These are phyloP conservation scores for Leptomonas pyrrhocoris DNA, from an alignment of 208 protist species.

Conservation along the genomic window DNA sequence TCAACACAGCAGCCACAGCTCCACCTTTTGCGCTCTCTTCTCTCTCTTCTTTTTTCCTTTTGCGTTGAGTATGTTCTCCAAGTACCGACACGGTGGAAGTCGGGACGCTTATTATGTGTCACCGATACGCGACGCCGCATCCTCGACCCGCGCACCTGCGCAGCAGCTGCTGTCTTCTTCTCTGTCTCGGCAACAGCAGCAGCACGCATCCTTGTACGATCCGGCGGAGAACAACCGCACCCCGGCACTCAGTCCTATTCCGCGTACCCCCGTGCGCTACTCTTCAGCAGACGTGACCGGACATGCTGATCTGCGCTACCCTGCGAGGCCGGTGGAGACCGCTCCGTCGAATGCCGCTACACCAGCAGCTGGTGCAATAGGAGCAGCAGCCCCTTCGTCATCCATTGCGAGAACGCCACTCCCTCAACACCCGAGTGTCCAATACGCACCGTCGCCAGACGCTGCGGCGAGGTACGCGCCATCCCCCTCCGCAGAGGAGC, in stretches of 20 bases:
- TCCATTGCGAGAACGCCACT: not conserved
- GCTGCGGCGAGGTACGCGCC: not conserved
- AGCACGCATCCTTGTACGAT: not conserved
- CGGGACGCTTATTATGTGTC: not conserved
- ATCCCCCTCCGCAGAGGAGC: not conserved
- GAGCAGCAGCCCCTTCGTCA: not conserved
- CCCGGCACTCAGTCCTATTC: slow-evolving; percentile 6
- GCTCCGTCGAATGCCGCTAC: not conserved
- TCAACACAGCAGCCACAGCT: no score
- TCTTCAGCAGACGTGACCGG: not conserved
- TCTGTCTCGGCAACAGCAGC: not conserved
- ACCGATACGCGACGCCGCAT: not conserved
- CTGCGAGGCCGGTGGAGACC: not conserved
- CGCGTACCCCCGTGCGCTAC: slow-evolving; percentile 20
- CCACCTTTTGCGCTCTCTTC: no score
- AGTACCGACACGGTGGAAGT: not conserved
- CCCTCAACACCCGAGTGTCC: not conserved
- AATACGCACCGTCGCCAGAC: not conserved
- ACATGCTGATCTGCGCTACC: slow-evolving; percentile 9
- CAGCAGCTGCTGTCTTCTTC: not conserved
- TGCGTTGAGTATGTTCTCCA: not conserved
- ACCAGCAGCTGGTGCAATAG: not conserved
- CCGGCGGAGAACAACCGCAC: not conserved
- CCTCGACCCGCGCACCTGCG: not conserved
- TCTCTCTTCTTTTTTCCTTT: no score